phyloP scores from a whole-genome alignment of 306 rosid genomes.

The Macrotyloma uniflorum region DNA sequence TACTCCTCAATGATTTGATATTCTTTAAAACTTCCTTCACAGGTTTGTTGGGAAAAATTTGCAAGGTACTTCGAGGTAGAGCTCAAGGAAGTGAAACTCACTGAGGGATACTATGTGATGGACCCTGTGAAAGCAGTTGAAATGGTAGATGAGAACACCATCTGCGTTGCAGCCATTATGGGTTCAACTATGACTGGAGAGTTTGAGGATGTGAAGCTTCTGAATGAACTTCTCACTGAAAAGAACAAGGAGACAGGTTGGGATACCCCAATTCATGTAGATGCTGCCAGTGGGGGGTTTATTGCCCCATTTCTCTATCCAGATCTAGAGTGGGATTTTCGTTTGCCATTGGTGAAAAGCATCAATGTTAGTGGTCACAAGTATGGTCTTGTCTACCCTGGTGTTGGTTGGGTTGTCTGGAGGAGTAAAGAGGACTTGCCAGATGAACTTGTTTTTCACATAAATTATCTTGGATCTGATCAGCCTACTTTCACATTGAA shows the following conservation, averaged over 20 bases:
- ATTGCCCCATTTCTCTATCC: constrained; percentile 85
- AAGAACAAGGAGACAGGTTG: constrained; percentile 83
- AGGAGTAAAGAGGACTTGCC: constrained; percentile 81
- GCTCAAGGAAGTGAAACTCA: constrained; percentile 88
- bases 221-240: constrained; percentile 60
- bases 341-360: constrained; percentile 78
- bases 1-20: not conserved
- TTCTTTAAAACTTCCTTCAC: constrained; percentile 21
- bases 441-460: constrained; percentile 82
- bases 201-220: constrained; percentile 89
- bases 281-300: constrained; percentile 92
- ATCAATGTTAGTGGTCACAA: constrained; percentile 92
- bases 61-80: constrained; percentile 97
- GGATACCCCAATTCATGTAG: constrained; percentile 75
- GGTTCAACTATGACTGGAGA: constrained; percentile 91
- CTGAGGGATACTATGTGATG: constrained; percentile 83
- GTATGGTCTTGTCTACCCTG: constrained; percentile 92
- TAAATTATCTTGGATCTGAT: constrained; percentile 92
- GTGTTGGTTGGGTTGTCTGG: constrained; percentile 96
- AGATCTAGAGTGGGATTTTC: constrained; percentile 80
- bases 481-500: constrained; percentile 95
- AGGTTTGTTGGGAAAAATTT: constrained; percentile 99
- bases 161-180: constrained; percentile 90
- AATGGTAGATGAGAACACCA: constrained; percentile 93
- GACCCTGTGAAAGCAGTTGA: constrained; percentile 87